Percentiles rank a stretch among this genome's conserved stretches.
These are phyloP conservation scores for Meyerozyma guilliermondii DNA, from an alignment of 1,139 yeast species.

Conservation along the genomic window DNA sequence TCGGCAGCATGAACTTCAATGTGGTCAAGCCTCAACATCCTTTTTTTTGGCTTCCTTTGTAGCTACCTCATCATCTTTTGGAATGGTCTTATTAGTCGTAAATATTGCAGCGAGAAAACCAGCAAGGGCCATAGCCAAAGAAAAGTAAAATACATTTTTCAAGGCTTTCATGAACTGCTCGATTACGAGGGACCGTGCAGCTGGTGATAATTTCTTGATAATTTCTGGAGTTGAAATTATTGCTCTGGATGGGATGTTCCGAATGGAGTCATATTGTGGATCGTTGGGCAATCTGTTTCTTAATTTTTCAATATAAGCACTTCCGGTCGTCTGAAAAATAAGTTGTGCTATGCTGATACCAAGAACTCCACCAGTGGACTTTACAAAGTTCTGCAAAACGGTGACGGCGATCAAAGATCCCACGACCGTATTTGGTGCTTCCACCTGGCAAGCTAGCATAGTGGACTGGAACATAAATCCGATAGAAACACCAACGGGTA, in stretches of 20 bases:
- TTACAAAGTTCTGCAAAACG: slow-evolving; percentile 40
- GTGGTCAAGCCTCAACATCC: not conserved
- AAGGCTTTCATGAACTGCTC: slow-evolving; percentile 34
- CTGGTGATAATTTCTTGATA: slow-evolving; percentile 21
- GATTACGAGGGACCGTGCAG: slow-evolving; percentile 18
- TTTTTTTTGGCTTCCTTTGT: slow-evolving; percentile 12
- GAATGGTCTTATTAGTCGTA: slow-evolving; percentile 36
- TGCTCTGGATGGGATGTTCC: slow-evolving; percentile 13
- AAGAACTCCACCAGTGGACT: slow-evolving; percentile 46
- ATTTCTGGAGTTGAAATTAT: slow-evolving; percentile 27
- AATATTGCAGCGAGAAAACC: slow-evolving; percentile 26
- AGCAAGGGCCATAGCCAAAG: slow-evolving; percentile 28
- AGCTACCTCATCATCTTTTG: slow-evolving; percentile 25
- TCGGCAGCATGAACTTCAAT: too few relatives aligned
- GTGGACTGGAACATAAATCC: slow-evolving; percentile 54
- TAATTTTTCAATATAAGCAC: slow-evolving; percentile 15
- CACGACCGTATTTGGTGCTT: slow-evolving; percentile 44
- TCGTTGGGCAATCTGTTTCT: slow-evolving; percentile 10
- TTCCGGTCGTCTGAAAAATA: slow-evolving; percentile 31
- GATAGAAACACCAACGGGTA: slow-evolving; percentile 50
- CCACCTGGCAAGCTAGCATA: slow-evolving; percentile 47
- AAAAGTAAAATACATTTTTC: slow-evolving; percentile 36
- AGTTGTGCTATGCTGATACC: slow-evolving; percentile 46
- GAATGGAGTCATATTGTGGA: slow-evolving; percentile 13
- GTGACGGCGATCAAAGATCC: slow-evolving; percentile 51